Base-by-base conservation (phyloP, 768 basidiomycete genomes). In the Clitopilus hobsonii region DNA sequence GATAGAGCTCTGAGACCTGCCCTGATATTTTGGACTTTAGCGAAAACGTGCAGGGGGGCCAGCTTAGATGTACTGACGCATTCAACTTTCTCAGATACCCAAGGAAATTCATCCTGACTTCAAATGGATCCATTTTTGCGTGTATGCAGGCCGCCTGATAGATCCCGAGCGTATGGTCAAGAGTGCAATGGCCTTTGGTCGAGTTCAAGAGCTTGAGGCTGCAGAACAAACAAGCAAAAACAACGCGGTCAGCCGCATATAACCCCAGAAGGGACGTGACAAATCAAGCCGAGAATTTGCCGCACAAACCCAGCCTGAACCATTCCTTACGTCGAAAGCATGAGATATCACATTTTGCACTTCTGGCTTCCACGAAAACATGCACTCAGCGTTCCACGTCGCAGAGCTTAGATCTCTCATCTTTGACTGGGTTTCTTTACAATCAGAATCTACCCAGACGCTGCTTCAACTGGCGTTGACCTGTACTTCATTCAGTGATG, bases 1-100 rank as follows among this genome's bases (percentile, higher is more conserved):
- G 52, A 95, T 94, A 11, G 91, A 94, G 63, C 84, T 85, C 64
- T 93, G 91, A 25, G 91, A 85, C 61, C 89, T 92, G 65, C 50
- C 57, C 63, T 67, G 58, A 59, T 57, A 63, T 53, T 10, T 18
- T 23, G 14, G 36, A 55, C 50, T 58, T 70, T 60, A 71, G 63
- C 28, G 20, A 51, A 27, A 51, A 50, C 27, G 7, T 58, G 61
- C 49, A 23, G 54, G 23, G 7, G 49, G 18, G 26, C 26, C 51
- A 36, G 41, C 7, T 52, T 38, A 29, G 30, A 32, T 54, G 38
- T 38, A 77, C 79, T 69, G 59, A 89, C 77, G 89, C 89, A 61
- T 84, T 86, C 38, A 91, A 76, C 58, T 80, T 76, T 47, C 79
- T 74, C 45, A 91, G 71, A 27, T 84, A 74, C 16, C 75, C 68